Conservation (phyloP, 768 basidiomycete species). For the Russula vinacea region DNA sequence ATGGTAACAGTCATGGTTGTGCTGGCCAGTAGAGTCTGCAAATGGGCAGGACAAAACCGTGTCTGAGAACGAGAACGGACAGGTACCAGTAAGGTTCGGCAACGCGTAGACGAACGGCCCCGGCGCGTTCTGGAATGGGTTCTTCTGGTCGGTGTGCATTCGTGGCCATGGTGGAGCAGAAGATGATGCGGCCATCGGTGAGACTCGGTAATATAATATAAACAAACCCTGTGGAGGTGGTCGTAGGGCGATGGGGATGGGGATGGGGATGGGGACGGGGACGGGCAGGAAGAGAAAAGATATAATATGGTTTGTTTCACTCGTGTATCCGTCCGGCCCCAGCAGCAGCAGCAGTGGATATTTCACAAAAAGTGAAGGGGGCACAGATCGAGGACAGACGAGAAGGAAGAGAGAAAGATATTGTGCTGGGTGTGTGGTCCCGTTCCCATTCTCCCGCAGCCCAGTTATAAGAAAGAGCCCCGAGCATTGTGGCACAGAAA, state of each 20-base stretch:
- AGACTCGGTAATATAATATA: not conserved
- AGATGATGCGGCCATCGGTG: not conserved
- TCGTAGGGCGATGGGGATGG: too few relatives aligned
- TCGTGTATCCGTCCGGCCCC: not conserved
- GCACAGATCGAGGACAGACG: not conserved
- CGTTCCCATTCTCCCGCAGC: not conserved
- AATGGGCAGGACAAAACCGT: not conserved
- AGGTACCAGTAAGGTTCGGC: constrained; percentile 5
- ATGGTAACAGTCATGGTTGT: not conserved
- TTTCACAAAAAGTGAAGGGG: not conserved
- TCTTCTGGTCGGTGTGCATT: not conserved
- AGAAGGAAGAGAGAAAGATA: fast-evolving
- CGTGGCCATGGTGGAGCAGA: not conserved
- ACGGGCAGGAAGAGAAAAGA: not conserved
- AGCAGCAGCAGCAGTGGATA: not conserved
- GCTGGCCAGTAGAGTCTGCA: not conserved
- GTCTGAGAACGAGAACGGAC: not conserved
- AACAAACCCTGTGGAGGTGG: too few relatives aligned
- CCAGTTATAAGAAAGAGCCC: constrained; percentile 4
- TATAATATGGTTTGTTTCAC: not conserved
- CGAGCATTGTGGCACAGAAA: constrained; percentile 3
- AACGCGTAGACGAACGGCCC: constrained; percentile 18
- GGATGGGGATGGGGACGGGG: not conserved
- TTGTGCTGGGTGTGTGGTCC: not conserved
- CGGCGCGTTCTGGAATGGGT: constrained; percentile 22